These are phyloP conservation scores for Nicotiana attenuata DNA, from an alignment of 257 asterid genomes.

Conservation along the genomic window DNA sequence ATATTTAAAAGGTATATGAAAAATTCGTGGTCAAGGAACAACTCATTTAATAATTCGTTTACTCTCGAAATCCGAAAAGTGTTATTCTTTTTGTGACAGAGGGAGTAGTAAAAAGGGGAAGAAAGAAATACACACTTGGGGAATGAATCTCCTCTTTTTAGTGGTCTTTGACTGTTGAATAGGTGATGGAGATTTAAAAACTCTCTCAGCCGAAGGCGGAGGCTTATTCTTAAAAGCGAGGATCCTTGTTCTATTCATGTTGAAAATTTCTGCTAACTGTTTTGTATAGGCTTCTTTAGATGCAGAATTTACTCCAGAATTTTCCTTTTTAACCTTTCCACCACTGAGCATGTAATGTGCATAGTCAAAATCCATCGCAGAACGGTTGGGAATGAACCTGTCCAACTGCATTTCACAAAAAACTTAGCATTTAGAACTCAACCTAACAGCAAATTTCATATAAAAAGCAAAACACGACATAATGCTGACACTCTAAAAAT, in stretches of 20 bases:
- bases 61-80: too few relatives aligned
- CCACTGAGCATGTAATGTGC: slow-evolving; percentile 81
- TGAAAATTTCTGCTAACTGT: slow-evolving; percentile 71
- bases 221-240: slow-evolving; percentile 92
- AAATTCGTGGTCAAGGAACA: too few relatives aligned
- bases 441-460: not conserved
- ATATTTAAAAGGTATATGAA: too few relatives aligned
- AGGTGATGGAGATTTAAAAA: slow-evolving; percentile 39
- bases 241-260: slow-evolving; percentile 80
- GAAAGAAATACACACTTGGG: slow-evolving; percentile 51
- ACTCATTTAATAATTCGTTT: too few relatives aligned
- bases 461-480: not conserved
- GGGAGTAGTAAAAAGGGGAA: too few relatives aligned
- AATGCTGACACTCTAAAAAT: not conserved
- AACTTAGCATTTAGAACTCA: not conserved
- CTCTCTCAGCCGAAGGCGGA: slow-evolving; percentile 48
- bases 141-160: slow-evolving; percentile 70
- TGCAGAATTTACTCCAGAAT: slow-evolving; percentile 53
- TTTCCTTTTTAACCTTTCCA: slow-evolving; percentile 80
- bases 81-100: too few relatives aligned
- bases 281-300: slow-evolving; percentile 78
- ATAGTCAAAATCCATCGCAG: slow-evolving; percentile 86
- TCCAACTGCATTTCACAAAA: slow-evolving; percentile 53
- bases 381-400: slow-evolving; percentile 91
- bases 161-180: slow-evolving; percentile 45